A percentile compares a stretch with the other conserved stretches of the same genome.
phyloP scores from a whole-genome alignment of 148 eudicot species.

The Fagopyrum esculentum region DNA sequence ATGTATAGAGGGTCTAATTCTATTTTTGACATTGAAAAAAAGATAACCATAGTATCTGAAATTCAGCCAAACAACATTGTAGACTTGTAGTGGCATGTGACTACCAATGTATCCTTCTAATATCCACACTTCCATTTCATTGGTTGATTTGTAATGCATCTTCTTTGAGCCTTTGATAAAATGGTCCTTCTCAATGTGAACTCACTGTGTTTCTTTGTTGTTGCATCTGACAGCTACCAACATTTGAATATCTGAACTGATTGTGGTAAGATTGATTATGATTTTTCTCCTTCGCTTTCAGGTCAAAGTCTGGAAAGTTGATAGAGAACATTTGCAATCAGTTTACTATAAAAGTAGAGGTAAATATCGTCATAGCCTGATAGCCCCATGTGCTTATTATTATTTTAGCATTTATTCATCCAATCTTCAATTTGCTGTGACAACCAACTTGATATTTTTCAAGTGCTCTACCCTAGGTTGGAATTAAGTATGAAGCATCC shows the following conservation, averaged over 20 bases:
- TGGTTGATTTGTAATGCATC: neutral
- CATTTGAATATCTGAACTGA: neutral
- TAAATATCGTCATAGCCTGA: slow-evolving; percentile 17
- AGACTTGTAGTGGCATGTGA: no score
- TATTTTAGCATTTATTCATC: neutral
- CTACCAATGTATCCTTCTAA: no score
- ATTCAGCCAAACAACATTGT: neutral
- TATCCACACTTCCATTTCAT: no score
- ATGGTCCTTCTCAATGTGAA: neutral
- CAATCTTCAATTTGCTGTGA: neutral
- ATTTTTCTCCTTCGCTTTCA: slow-evolving; percentile 24
- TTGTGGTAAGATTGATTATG: slow-evolving; percentile 4
- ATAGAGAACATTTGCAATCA: slow-evolving; percentile 43
- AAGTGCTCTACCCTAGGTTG: neutral
- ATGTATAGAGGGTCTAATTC: neutral
- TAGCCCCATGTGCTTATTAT: neutral
- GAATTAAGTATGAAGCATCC: neutral
- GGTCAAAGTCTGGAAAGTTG: slow-evolving; percentile 62
- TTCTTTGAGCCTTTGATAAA: neutral
- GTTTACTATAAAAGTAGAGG: slow-evolving; percentile 71
- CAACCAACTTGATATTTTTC: neutral
- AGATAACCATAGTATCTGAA: neutral
- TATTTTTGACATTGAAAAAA: neutral
- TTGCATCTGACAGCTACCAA: slow-evolving; percentile 4
- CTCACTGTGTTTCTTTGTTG: neutral